A percentile compares a stretch with the other conserved stretches of the same genome.
phyloP scores from a whole-genome alignment of 768 basidiomycete species.

The Russula sp. region DNA sequence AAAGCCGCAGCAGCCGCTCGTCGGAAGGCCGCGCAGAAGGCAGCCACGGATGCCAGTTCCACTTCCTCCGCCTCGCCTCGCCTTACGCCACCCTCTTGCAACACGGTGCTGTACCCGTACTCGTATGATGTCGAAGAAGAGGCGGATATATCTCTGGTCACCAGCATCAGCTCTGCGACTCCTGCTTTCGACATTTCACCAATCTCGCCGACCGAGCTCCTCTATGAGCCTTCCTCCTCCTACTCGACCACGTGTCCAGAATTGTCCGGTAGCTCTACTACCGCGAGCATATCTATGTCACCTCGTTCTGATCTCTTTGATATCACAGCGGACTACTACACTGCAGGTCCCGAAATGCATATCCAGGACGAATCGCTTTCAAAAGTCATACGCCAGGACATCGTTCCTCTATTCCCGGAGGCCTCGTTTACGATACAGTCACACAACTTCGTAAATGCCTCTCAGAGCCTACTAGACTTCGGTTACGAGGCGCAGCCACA shows the following conservation, averaged over 20 bases:
- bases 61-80: constrained; percentile 15
- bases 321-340: constrained; percentile 19
- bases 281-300: constrained; percentile 22
- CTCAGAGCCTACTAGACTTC: constrained; percentile 14
- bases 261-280: constrained; percentile 15
- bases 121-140: constrained; percentile 9
- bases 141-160: constrained; percentile 16
- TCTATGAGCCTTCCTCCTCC: constrained; percentile 9
- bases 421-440: constrained; percentile 9
- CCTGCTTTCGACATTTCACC: constrained; percentile 20
- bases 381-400: constrained; percentile 20
- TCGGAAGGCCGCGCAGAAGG: constrained; percentile 16
- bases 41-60: constrained; percentile 12
- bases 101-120: constrained; percentile 8
- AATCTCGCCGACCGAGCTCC: constrained; percentile 13
- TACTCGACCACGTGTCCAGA: constrained; percentile 17
- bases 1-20: constrained; percentile 23
- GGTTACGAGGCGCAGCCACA: constrained; percentile 17
- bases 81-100: constrained; percentile 11
- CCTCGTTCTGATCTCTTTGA: constrained; percentile 24
- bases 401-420: constrained; percentile 17
- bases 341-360: constrained; percentile 15
- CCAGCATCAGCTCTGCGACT: constrained; percentile 1
- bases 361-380: constrained; percentile 22
- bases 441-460: constrained; percentile 12